Conservation (phyloP, 2,329 filamentous ascomycete genomes). For the Cyphellophora europaea region DNA sequence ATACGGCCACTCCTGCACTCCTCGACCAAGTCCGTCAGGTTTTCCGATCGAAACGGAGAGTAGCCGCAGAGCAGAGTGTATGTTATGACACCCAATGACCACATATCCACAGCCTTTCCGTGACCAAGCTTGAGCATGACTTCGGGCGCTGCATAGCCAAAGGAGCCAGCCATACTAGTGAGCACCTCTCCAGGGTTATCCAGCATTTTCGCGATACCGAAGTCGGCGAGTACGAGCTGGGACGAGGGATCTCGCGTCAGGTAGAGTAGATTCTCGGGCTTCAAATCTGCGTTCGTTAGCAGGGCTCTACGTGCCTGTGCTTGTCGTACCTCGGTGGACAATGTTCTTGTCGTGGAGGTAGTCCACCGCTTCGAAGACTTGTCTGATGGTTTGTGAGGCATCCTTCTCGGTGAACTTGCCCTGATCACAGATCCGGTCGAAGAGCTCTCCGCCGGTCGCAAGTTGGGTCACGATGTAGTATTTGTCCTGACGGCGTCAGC, state of each 20-base stretch:
- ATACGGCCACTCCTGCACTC: constrained; percentile 79
- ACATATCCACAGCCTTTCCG: constrained; percentile 98
- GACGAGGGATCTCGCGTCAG: constrained; percentile 69
- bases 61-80: constrained; percentile 98
- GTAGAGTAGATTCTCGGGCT: constrained; percentile 95
- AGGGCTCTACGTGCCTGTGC: neutral
- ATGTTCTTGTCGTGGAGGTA: constrained; percentile 93
- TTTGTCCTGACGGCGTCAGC: constrained; percentile 62
- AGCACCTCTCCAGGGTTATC: constrained; percentile 84
- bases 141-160: constrained; percentile 94
- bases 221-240: constrained; percentile 86
- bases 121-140: constrained; percentile 98
- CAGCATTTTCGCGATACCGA: constrained; percentile 97
- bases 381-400: constrained; percentile 87
- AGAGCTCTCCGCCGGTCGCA: constrained; percentile 89
- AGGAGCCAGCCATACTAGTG: constrained; percentile 97
- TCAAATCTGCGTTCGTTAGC: constrained; percentile 59
- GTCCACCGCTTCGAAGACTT: constrained; percentile 85
- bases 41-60: constrained; percentile 94
- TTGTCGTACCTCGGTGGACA: constrained; percentile 73
- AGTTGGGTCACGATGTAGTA: constrained; percentile 98
- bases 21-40: constrained; percentile 82
- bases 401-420: constrained; percentile 99
- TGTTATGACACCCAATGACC: constrained; percentile 97
- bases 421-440: constrained; percentile 95